Conservation (phyloP, 2,329 filamentous ascomycete species). For the Metarhizium album region DNA sequence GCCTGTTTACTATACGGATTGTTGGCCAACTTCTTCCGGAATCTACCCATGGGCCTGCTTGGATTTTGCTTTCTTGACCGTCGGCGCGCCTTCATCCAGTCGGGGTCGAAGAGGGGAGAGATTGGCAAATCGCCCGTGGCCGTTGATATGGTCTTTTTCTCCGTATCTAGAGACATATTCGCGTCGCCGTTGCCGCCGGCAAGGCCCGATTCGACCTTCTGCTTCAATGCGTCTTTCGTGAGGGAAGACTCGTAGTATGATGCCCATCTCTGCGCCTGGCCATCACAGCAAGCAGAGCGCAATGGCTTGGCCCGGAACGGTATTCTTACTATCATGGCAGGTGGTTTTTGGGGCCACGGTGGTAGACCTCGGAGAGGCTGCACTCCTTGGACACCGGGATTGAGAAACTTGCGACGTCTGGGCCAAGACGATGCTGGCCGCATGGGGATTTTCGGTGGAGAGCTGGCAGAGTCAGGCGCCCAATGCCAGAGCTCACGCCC, state of each 20-base stretch:
- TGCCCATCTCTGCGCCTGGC: slow-evolving; percentile 17
- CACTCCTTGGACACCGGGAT: not conserved
- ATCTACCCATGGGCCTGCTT: slow-evolving; percentile 26
- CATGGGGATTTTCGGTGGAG: slow-evolving; percentile 1
- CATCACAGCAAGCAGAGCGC: slow-evolving; percentile 4
- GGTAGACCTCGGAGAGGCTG: not conserved
- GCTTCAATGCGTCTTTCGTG: slow-evolving; percentile 18
- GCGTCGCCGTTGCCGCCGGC: slow-evolving; percentile 18
- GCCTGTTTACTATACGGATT: slow-evolving; percentile 52
- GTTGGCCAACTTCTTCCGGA: slow-evolving; percentile 46
- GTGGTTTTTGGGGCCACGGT: not conserved
- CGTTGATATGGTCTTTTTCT: slow-evolving; percentile 34
- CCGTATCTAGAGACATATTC: slow-evolving; percentile 24
- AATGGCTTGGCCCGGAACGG: slow-evolving; percentile 11
- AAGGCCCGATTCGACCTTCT: slow-evolving; percentile 22
- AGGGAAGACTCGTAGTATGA: slow-evolving; percentile 21
- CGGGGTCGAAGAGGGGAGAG: slow-evolving; percentile 43
- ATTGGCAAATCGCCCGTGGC: slow-evolving; percentile 36
- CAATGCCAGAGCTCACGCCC: not conserved
- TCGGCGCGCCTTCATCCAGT: slow-evolving; percentile 33
- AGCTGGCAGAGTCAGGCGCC: not conserved
- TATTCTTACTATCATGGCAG: slow-evolving; percentile 1
- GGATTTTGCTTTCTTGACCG: slow-evolving; percentile 29
- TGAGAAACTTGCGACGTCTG: not conserved
- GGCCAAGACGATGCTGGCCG: no score